Conservation (phyloP, 805 yeast species). For the Lipomyces kockii region DNA sequence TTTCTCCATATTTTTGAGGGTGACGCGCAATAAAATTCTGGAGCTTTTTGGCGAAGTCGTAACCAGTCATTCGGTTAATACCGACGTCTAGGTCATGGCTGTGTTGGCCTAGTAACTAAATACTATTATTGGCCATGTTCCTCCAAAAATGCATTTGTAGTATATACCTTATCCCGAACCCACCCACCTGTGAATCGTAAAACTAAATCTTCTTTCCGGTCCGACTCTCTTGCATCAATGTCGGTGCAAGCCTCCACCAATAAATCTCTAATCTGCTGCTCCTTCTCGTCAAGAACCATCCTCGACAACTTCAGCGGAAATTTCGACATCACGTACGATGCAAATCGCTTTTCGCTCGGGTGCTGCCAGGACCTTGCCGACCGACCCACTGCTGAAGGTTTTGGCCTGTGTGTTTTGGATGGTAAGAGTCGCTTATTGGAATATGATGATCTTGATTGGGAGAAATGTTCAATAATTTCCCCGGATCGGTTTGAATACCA, state of each 20-base stretch:
- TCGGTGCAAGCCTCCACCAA: slow-evolving; percentile 40
- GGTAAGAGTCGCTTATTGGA: background rate
- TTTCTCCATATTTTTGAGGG: background rate
- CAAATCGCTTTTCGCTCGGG: background rate
- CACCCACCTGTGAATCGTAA: slow-evolving; percentile 95
- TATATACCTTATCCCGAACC: slow-evolving; percentile 76
- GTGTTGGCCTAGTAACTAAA: slow-evolving; percentile 68
- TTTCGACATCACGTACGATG: background rate
- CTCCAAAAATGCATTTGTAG: background rate
- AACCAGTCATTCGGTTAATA: slow-evolving; percentile 81
- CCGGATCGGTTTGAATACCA: background rate
- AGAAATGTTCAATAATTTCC: background rate
- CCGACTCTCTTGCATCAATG: slow-evolving; percentile 38
- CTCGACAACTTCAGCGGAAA: background rate
- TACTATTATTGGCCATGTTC: background rate
- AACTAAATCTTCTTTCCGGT: slow-evolving; percentile 47
- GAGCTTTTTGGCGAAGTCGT: slow-evolving; percentile 74
- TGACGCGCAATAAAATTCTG: slow-evolving; percentile 51
- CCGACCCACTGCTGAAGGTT: background rate
- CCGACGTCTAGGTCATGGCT: slow-evolving; percentile 94
- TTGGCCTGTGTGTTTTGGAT: background rate
- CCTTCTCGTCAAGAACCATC: slow-evolving; percentile 35
- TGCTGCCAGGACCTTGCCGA: background rate
- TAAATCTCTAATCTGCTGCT: slow-evolving; percentile 41
- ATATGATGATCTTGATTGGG: background rate